Conservation (phyloP, 495 filamentous ascomycete genomes). For the Daldinia decipiens region DNA sequence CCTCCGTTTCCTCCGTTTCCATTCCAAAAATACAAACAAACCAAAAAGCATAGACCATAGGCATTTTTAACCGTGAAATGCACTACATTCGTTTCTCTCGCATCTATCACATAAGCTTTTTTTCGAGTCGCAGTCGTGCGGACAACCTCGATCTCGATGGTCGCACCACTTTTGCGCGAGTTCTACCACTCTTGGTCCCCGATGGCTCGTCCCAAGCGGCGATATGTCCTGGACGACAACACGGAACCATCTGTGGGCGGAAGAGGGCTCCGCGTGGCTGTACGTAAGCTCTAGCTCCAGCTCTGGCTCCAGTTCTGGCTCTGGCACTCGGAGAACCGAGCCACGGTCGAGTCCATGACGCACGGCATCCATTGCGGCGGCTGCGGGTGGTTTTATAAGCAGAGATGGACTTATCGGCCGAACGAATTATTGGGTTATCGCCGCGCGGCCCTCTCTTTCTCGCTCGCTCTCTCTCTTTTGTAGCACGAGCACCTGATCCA, state of each 20-base stretch:
- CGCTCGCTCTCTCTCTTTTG: neutral
- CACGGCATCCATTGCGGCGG: conserved; percentile 15
- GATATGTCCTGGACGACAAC: neutral
- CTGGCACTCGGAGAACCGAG: neutral
- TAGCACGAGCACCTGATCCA: conserved; percentile 13
- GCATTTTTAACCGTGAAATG: conserved; percentile 11
- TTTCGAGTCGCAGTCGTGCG: neutral
- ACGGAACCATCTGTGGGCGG: neutral
- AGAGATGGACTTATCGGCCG: conserved; percentile 6
- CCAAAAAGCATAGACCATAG: too few relatives aligned
- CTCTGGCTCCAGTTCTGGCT: neutral
- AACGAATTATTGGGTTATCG: neutral
- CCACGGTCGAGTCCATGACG: neutral
- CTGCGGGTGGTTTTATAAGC: neutral
- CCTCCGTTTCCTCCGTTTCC: neutral
- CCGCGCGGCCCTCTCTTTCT: neutral
- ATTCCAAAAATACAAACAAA: neutral
- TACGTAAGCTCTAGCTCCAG: neutral
- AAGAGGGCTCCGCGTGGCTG: neutral
- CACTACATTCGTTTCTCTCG: neutral
- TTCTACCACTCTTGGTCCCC: neutral
- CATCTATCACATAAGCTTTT: conserved; percentile 19
- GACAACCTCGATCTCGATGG: conserved; percentile 26
- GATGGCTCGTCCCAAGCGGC: neutral
- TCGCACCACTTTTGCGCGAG: conserved; percentile 14